phyloP scores from a whole-genome alignment of 2,329 filamentous ascomycete species.

The Fusarium foetens region DNA sequence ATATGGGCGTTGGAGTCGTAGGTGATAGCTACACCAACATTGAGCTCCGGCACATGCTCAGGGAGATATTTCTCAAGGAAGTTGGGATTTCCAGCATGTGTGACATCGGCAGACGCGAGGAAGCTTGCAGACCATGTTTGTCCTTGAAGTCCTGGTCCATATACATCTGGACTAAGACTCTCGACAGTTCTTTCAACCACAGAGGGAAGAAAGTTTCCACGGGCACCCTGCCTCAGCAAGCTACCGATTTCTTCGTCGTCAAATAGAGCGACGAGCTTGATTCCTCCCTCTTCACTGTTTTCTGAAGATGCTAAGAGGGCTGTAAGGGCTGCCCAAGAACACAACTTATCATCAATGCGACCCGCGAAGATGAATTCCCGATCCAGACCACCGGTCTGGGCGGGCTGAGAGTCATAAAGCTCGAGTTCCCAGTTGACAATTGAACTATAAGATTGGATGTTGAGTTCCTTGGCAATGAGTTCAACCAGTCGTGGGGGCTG shows the following conservation, averaged over 20 bases:
- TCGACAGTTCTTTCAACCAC: conserved; percentile 86
- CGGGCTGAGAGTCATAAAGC: conserved; percentile 90
- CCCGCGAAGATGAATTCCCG: conserved; percentile 95
- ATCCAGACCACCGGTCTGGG: conserved; percentile 83
- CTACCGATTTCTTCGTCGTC: conserved; percentile 98
- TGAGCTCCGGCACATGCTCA: conserved; percentile 87
- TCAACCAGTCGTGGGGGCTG: conserved; percentile 88
- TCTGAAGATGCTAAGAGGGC: conserved; percentile 77
- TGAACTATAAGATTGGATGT: conserved; percentile 72
- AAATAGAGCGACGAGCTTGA: conserved; percentile 94
- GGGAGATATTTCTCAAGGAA: conserved; percentile 86
- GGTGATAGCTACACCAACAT: conserved; percentile 83
- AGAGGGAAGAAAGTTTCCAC: conserved; percentile 85
- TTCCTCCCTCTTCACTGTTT: conserved; percentile 68
- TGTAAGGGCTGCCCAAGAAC: conserved; percentile 90
- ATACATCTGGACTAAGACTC: conserved; percentile 63
- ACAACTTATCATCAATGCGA: conserved; percentile 97
- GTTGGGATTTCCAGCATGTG: conserved; percentile 94
- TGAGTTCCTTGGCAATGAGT: conserved; percentile 82
- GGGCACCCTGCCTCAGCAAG: conserved; percentile 87
- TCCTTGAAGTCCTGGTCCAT: conserved; percentile 71
- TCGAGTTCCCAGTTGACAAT: conserved; percentile 98
- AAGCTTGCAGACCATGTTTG: conserved; percentile 77
- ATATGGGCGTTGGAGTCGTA: conserved; percentile 93
- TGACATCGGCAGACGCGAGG: conserved; percentile 91